Percentiles rank a stretch among this genome's conserved stretches.
Conservation (phyloP, 1,284 basidiomycete species). For the Ceratorhiza oryzae-sativae region DNA sequence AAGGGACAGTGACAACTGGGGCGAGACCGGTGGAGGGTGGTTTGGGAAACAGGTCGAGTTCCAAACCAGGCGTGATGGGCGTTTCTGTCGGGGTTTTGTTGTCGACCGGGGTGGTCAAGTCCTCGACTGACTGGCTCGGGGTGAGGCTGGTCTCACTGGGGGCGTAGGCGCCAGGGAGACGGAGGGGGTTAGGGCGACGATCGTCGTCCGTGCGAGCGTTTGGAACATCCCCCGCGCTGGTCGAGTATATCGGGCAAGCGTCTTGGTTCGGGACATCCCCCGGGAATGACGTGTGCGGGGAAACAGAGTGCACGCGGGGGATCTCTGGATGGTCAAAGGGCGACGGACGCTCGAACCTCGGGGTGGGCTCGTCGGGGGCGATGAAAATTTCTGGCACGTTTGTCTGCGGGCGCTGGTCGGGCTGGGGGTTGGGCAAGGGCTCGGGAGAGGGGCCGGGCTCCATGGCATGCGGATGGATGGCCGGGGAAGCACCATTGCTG, state of each 20-base stretch:
- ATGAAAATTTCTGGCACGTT: not conserved
- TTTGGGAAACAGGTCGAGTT: not conserved
- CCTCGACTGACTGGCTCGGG: not conserved
- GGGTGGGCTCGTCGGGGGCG: not conserved
- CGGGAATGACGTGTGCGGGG: conserved; percentile 10
- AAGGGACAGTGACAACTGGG: not conserved
- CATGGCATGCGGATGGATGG: not conserved
- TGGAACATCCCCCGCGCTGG: not conserved
- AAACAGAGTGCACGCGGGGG: not conserved
- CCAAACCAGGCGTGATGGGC: not conserved
- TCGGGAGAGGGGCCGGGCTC: not conserved
- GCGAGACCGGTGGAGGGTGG: not conserved
- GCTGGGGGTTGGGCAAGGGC: not conserved
- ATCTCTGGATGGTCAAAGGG: conserved; percentile 8
- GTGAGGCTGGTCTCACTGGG: not conserved
- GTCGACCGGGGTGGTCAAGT: not conserved
- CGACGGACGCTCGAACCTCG: conserved; percentile 8
- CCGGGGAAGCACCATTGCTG: not conserved
- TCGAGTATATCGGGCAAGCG: not conserved
- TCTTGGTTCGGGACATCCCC: not conserved
- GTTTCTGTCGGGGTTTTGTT: not conserved
- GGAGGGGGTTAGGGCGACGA: not conserved
- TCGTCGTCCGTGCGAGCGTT: not conserved
- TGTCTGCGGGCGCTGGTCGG: not conserved
- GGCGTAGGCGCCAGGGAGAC: not conserved